Evolutionary conservation across 208 protist genomes (phyloP), one percentile per base, ranked within the genome.

Genomic region (Crithidia thermophila): DNA sequence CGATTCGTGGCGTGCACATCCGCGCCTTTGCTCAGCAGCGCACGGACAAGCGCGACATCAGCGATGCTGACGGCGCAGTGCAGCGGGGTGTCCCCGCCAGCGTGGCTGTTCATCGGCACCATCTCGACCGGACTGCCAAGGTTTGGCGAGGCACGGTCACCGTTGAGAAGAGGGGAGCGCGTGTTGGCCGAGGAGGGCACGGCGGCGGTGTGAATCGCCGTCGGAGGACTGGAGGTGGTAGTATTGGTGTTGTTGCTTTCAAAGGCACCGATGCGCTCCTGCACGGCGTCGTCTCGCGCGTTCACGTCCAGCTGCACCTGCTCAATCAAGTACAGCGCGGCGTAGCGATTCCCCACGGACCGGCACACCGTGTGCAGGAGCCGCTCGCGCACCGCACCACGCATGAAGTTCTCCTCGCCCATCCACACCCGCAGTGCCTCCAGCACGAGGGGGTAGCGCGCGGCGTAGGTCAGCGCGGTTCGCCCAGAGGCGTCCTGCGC

Each of bases 301-400:
- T 94, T 87, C 27, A 93, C 82, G 34, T 87, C 75, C 4, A 90
- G 27, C 4, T 65, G 70, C 1, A 89, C 63, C 33, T 90, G 74
- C 51, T 95, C 90, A 45, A 92, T 75, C 11, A 93, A 62, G 57
- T 91, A 93, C 4, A 91, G 69, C 5, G 79, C 77, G 0, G 78
- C 72, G 56, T 75, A 83, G n/a, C 34, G 33, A 16, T 60, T 72
- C 14, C 82, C 86, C 4, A 62, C 13, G 23, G 65, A 34, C 57
- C 73, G 65, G 64, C 84, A 89, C 14, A 88, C 79, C 10, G n/a
- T 42, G 66, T 91, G 84, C 27, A 92, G 67, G 3, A 95, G 58
- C n/a, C 49, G 47, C 49, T 89, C 75, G 21, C 49, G 50, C 45
- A 60, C 40, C 27, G 61, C 77, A 6, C 62, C 47, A 1, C 20